Evolutionary conservation across 1,139 yeast genomes (phyloP).

Genomic region (Nakaseomyces bracarensis): DNA sequence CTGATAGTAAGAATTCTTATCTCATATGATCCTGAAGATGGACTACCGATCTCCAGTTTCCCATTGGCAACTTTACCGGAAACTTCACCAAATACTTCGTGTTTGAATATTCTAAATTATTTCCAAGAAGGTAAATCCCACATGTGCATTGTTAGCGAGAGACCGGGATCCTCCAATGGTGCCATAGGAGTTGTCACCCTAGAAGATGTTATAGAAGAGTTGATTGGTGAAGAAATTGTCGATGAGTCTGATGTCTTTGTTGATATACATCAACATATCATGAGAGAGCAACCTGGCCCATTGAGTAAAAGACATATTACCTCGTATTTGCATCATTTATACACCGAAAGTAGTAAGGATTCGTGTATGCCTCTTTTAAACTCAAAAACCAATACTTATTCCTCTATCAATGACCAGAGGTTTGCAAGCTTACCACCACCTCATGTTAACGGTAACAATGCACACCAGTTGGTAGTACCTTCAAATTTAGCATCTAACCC

Average conservation of each 20-base stretch:
- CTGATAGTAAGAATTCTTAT: constrained; percentile 82
- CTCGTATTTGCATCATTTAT: constrained; percentile 54
- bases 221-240: constrained; percentile 95
- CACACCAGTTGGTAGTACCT: constrained; percentile 32
- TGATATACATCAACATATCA: constrained; percentile 81
- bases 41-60: constrained; percentile 83
- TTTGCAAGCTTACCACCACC: not conserved
- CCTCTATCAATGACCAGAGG: constrained; percentile 1
- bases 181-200: constrained; percentile 87
- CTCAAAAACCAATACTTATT: not conserved
- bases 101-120: constrained; percentile 85
- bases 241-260: constrained; percentile 95
- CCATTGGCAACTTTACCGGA: constrained; percentile 96
- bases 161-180: constrained; percentile 82
- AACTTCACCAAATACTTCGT: constrained; percentile 84
- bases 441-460: not conserved
- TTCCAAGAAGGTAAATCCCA: constrained; percentile 98
- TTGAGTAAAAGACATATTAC: constrained; percentile 64
- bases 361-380: not conserved
- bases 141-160: constrained; percentile 85
- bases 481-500: constrained; percentile 81
- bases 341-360: constrained; percentile 18
- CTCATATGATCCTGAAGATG: constrained; percentile 95
- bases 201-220: constrained; percentile 94
- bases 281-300: constrained; percentile 79